These are phyloP conservation scores for Thalassiosira ordinaria DNA, from an alignment of 352 stramenopile species.

Conservation along the genomic window DNA sequence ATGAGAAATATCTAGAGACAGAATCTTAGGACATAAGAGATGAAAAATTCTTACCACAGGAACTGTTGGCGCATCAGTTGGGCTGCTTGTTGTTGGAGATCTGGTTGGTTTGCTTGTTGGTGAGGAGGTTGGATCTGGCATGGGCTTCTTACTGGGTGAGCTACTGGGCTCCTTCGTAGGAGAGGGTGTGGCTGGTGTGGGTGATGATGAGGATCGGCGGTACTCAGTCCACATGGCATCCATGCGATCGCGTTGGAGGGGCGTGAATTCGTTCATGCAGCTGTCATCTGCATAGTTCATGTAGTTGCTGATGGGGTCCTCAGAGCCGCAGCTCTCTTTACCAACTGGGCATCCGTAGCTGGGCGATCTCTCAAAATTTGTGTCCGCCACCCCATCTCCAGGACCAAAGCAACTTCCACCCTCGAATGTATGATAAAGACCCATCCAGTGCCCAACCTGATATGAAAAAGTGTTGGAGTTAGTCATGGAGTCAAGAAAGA, in stretches of 20 bases:
- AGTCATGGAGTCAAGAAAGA: too few relatives aligned
- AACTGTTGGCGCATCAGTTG: too few relatives aligned
- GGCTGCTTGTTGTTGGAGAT: too few relatives aligned
- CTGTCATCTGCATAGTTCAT: constrained; percentile 60
- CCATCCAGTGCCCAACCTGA: neutral
- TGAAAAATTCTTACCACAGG: too few relatives aligned
- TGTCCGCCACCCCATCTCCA: constrained; percentile 12
- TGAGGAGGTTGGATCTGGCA: too few relatives aligned
- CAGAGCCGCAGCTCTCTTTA: constrained; percentile 27
- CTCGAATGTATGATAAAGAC: neutral
- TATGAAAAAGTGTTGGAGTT: neutral
- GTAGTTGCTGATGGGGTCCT: constrained; percentile 56
- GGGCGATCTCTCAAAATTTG: neutral
- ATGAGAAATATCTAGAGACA: too few relatives aligned
- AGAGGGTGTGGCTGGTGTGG: too few relatives aligned
- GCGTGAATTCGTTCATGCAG: constrained; percentile 53
- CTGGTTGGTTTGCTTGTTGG: too few relatives aligned
- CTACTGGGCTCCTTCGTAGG: too few relatives aligned
- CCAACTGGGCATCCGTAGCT: constrained; percentile 1
- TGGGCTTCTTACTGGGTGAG: too few relatives aligned
- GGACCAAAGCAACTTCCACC: neutral
- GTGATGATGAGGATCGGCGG: too few relatives aligned
- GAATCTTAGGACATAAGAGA: too few relatives aligned
- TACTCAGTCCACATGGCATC: neutral
- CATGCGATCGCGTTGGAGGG: constrained; percentile 42